Base-by-base conservation (phyloP, 768 basidiomycete species). In the Roridomyces roridus region DNA sequence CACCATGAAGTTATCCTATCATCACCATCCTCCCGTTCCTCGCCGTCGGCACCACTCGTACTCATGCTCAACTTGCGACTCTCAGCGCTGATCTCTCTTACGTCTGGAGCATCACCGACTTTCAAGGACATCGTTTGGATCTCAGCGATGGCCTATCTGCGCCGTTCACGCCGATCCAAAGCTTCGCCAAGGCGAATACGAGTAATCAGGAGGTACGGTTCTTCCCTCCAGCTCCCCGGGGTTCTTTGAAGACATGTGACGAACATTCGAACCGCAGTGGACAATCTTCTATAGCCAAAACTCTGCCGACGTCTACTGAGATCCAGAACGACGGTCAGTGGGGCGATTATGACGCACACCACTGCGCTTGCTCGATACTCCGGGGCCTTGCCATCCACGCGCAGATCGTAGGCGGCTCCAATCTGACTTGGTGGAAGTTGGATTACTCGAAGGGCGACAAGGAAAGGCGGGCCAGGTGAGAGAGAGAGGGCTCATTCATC, bases 71-170 rank as follows among this genome's bases (percentile, higher is more conserved):
- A n/a, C n/a, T n/a, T n/a, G n/a, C n/a, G n/a, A n/a, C 47, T n/a
- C 18, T 40, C 40, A 15, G 39, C 12, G 21, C 21, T 4, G 14
- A 12, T 26, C 25, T 44, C 42, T 18, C 35, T 0, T 55, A 55
- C n/a, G 53, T 40, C 1, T 55, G 5, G 11, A 46, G 21, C 39
- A 55, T 55, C 28, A 6, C 29, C 5, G 45, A 55, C 29, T 55
- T 46, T 31, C 53, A 55, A n/a, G 46, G 53, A 18, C 44, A 55
- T 24, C n/a, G 29, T 36, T 11, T 55, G 1, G 53, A 55, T 18
- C 46, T 55, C 6, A 8, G 28, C 1, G 39, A 42, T 23, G 53
- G 53, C 4, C n/a, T 20, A 14, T 6, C 15, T 1, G 8, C 34
- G 14, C 28, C 9, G 8, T 55, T 46, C 21, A 55, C 53, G 6